Evolutionary conservation across 148 eudicot genomes (phyloP).

Genomic region (Vaccinium darrowii): DNA sequence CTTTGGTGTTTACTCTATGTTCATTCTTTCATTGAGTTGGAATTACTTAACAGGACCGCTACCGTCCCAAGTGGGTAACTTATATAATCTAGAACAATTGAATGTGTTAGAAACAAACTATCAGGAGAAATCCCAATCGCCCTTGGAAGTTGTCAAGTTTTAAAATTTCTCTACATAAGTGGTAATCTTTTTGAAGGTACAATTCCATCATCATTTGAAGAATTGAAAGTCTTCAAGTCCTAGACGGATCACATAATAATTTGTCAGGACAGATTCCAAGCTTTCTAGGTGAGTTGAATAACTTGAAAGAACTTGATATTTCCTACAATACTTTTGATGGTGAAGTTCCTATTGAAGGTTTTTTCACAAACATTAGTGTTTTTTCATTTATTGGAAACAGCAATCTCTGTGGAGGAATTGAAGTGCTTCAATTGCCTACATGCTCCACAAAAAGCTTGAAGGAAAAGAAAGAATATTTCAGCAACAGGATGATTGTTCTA

Average conservation of each 20-base stretch:
- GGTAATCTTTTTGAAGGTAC: constrained; percentile 22
- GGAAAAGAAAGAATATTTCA: not conserved
- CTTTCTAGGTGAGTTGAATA: not conserved
- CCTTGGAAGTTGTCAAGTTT: constrained; percentile 5
- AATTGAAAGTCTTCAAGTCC: not conserved
- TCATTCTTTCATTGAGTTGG: not conserved
- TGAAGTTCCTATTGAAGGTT: constrained; percentile 19
- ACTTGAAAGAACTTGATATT: not conserved
- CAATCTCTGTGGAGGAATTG: constrained; percentile 26
- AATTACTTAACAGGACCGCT: constrained; percentile 12
- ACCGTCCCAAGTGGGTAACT: constrained; percentile 8
- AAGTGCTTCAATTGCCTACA: constrained; percentile 1
- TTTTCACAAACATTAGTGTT: constrained; percentile 3
- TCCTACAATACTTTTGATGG: constrained; percentile 24
- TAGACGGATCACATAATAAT: constrained; percentile 21
- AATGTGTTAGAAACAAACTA: constrained; percentile 13
- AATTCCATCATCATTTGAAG: constrained; percentile 14
- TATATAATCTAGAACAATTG: not conserved
- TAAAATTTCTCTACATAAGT: not conserved
- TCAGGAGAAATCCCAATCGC: constrained; percentile 12
- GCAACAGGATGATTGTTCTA: not conserved
- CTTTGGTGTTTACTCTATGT: not conserved
- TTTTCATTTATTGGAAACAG: constrained; percentile 20
- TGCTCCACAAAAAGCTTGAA: not conserved
- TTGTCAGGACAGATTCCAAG: constrained; percentile 21